Base-by-base conservation (phyloP, 2,329 filamentous ascomycete genomes). In the Knoxdaviesia proteae region DNA sequence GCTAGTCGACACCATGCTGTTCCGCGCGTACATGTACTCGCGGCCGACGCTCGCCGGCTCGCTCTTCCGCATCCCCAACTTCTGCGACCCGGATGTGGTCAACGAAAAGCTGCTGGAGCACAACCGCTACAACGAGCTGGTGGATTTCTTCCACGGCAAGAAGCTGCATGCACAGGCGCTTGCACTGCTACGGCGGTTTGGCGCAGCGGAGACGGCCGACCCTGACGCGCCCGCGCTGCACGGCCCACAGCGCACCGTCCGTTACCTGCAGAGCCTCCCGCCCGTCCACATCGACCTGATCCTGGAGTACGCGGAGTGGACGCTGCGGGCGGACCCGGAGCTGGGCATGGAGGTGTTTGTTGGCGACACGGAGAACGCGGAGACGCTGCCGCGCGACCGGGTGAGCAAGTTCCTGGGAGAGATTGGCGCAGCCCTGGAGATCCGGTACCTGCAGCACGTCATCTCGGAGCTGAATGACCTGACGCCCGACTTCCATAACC, bases 121-220 rank as follows among this genome's bases (percentile, higher is more conserved):
- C 36, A 82, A 82, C 45, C 76, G 87, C 33, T 94, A 93, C 58
- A 88, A 80, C 42, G 88, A 96, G 60, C 65, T 98, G 2, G 86
- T 98, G n/a, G 88, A 96, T 57, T 98, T 98, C 55, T 77, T 96
- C 50, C 84, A 92, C 52, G 90, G 90, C 48, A 98, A 98, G 62
- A 87, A 80, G 57, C 69, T 96, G 36, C 90, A 98, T 58, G 75
- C 79, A 11, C 78, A 92, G 53, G 88, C 90, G 0, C 62, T 98
- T 11, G 80, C 84, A 49, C 63, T 94, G 32, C 68, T 98, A 1
- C 72, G 74, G 50, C 80, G 78, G 48, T 94, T 94, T 50, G 88
- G 88, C 11, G 71, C 71, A 32, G 65, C 69, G 2, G 58, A 67
- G 32, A 58, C 63, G 45, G 63, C 64, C 7, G 63, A 70, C 44